Evolutionary conservation across 768 basidiomycete species (phyloP).

Genomic region (Leccinum aurantiacum): DNA sequence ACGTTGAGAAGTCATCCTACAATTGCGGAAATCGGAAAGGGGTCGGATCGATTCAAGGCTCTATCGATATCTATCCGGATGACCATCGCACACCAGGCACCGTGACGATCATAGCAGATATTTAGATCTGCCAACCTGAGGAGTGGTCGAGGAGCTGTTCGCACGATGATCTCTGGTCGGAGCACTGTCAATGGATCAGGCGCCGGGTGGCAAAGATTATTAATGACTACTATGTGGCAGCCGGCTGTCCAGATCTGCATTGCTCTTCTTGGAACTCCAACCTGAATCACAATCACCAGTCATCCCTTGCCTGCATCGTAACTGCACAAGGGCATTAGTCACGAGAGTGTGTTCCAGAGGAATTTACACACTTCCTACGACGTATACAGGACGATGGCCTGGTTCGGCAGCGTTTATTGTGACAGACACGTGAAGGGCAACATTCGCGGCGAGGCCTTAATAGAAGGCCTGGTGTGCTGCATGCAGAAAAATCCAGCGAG

Average conservation of each 20-base stretch:
- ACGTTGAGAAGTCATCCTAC: slow-evolving; percentile 42
- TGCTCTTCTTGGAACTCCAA: not conserved
- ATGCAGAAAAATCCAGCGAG: slow-evolving; percentile 72
- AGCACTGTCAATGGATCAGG: no score
- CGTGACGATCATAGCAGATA: no score
- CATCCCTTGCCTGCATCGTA: slow-evolving; percentile 57
- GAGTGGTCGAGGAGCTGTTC: not conserved
- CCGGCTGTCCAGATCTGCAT: slow-evolving; percentile 62
- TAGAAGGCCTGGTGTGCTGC: slow-evolving; percentile 42
- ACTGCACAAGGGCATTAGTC: slow-evolving; percentile 29
- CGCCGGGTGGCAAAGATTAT: no score
- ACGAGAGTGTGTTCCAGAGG: not conserved
- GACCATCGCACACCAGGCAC: no score
- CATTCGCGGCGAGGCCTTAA: slow-evolving; percentile 68
- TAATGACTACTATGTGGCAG: no score
- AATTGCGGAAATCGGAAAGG: not conserved
- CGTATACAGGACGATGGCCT: slow-evolving; percentile 72
- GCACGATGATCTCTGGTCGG: not conserved
- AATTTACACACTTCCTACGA: slow-evolving; percentile 50
- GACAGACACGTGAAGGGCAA: slow-evolving; percentile 66
- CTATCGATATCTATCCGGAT: no score
- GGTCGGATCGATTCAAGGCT: not conserved
- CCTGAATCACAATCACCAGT: not conserved
- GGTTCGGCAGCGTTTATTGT: slow-evolving; percentile 73
- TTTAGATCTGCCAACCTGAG: not conserved